These are phyloP conservation scores for Ceratobasidium sp. DNA, from an alignment of 1,284 basidiomycete species.

Conservation along the genomic window DNA sequence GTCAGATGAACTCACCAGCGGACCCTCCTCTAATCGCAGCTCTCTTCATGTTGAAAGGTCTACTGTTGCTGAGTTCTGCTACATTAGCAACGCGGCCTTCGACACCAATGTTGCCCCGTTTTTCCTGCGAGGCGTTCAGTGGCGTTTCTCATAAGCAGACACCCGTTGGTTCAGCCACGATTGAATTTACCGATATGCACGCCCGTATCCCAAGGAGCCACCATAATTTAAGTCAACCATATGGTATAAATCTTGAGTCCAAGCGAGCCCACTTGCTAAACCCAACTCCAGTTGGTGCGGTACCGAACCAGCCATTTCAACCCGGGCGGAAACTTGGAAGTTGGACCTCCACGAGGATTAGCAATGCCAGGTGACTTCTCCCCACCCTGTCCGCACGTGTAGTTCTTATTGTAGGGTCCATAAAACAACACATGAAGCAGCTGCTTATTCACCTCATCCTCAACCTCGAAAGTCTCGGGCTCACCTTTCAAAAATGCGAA, in stretches of 20 bases:
- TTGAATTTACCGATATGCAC: constrained; percentile 61
- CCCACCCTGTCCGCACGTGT: constrained; percentile 58
- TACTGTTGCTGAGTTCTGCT: constrained; percentile 57
- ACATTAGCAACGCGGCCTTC: constrained; percentile 68
- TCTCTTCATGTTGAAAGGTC: constrained; percentile 65
- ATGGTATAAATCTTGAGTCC: background rate
- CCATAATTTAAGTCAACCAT: constrained; percentile 77
- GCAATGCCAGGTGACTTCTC: constrained; percentile 74
- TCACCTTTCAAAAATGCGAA: constrained; percentile 32
- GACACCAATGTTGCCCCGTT: constrained; percentile 76
- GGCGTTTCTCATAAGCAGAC: constrained; percentile 41
- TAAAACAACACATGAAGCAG: constrained; percentile 69
- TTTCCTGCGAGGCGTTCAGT: constrained; percentile 65
- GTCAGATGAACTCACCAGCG: constrained; percentile 53
- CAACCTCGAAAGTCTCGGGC: constrained; percentile 21
- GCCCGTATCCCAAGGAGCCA: constrained; percentile 73
- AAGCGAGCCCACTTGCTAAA: constrained; percentile 54
- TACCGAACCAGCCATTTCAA: constrained; percentile 67
- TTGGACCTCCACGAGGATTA: constrained; percentile 74
- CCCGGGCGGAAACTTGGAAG: constrained; percentile 58
- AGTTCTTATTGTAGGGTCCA: constrained; percentile 69
- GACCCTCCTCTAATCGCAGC: constrained; percentile 69
- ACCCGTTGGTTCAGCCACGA: background rate
- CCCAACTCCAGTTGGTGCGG: constrained; percentile 74
- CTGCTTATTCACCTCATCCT: constrained; percentile 53